Base-by-base conservation (phyloP, 164 flowering plant species). In the Umbilicus rupestris region DNA sequence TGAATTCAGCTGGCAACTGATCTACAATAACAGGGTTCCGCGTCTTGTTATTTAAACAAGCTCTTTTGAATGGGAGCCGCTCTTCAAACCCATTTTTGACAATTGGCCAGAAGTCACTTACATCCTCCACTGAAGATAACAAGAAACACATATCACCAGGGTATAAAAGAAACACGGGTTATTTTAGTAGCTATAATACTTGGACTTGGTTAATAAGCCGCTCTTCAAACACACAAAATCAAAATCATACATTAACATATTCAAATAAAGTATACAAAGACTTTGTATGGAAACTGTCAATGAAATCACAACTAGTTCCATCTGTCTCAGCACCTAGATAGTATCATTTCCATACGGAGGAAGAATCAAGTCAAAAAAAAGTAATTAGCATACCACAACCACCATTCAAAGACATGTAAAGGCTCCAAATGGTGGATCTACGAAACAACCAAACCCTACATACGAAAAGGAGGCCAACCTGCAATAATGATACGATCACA, bases 21-120 rank as follows among this genome's bases (percentile, higher is more conserved):
- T 92, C 96, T 42, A 94, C 87, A 72, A 73, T 75, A 17, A 87
- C 89, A 28, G 85, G 80, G 77, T 94, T 94, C 0, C 96, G 93
- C 24, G 99, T 87, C 84, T 91, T 94, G 84, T 92, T 89, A 68
- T 89, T 88, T 66, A 94, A 78, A 58, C 73, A 79, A 68, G 90
- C 94, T 77, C 84, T 81, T 75, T 82, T 88, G 55, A 94, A 82
- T 37, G 97, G 99, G 74, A 89, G 70, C 39, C 88, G 76, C 70
- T 79, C 85, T 75, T 91, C 96, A 77, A 89, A 91, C 26, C 74
- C 81, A 29, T 62, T 76, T 76, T 85, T 89, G 39, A 94, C 84
- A 49, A 46, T 67, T 0, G 94, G 93, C 98, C 98, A 94, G 80
- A 94, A 79, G 68, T 94, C 96, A 63, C 94, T 85, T 45, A 94